Evolutionary conservation across 768 basidiomycete genomes (phyloP).

Genomic region (Suillus bovinus): DNA sequence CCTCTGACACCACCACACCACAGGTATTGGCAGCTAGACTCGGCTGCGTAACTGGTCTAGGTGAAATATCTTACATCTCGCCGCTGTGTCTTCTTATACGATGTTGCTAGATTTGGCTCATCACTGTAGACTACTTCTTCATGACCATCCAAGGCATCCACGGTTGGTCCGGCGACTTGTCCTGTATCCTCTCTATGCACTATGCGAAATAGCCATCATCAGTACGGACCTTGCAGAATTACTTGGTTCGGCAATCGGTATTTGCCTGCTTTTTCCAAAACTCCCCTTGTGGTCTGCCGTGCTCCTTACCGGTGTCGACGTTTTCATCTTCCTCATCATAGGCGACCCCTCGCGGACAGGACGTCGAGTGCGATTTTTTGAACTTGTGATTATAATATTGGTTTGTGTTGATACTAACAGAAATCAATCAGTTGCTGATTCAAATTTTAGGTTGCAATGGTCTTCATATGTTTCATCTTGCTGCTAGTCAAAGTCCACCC

Average conservation of each 20-base stretch:
- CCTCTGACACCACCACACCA: constrained; percentile 2
- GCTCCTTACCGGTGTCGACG: constrained; percentile 49
- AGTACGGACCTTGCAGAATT: constrained; percentile 62
- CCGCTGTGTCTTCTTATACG: background rate
- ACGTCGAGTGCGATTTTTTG: constrained; percentile 41
- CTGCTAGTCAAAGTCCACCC: constrained; percentile 43
- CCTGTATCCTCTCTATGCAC: constrained; percentile 47
- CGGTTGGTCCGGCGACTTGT: constrained; percentile 37
- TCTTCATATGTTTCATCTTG: constrained; percentile 37
- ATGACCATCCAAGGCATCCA: constrained; percentile 43
- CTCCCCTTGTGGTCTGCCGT: constrained; percentile 51
- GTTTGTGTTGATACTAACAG: constrained; percentile 24
- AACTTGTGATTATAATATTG: constrained; percentile 36
- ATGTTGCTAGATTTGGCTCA: constrained; percentile 42
- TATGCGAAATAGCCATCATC: constrained; percentile 53
- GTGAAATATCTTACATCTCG: constrained; percentile 10
- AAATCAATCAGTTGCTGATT: background rate
- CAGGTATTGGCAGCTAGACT: constrained; percentile 44
- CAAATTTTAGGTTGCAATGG: constrained; percentile 24
- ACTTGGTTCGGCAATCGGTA: constrained; percentile 58
- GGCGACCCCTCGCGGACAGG: constrained; percentile 34
- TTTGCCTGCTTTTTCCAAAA: constrained; percentile 50
- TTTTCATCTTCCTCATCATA: constrained; percentile 47
- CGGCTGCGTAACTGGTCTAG: constrained; percentile 34
- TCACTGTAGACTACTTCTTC: constrained; percentile 48